phyloP scores from a whole-genome alignment of 176 grass and related monocot species.

The Bonia amplexicaulis region DNA sequence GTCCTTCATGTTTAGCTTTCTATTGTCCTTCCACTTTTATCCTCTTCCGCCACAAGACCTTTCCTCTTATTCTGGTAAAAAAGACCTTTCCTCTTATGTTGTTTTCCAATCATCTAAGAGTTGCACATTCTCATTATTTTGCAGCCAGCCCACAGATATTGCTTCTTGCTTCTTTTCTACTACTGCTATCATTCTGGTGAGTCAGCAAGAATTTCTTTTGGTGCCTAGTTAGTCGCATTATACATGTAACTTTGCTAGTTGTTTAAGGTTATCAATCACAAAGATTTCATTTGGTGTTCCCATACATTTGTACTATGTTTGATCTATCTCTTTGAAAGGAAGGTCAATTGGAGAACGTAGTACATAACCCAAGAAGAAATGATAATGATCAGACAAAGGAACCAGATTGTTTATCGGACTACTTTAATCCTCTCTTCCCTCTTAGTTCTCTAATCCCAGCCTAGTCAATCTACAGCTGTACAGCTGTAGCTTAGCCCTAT shows the following conservation, averaged over 20 bases:
- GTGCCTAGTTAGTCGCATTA: slow-evolving; percentile 1
- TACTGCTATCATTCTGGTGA: slow-evolving; percentile 89
- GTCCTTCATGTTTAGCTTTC: slow-evolving; percentile 34
- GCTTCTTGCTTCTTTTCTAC: slow-evolving; percentile 82
- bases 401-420: neutral
- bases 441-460: neutral
- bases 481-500: neutral
- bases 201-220: slow-evolving; percentile 16
- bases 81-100: slow-evolving; percentile 7
- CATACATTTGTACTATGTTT: neutral
- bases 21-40: slow-evolving; percentile 24
- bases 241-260: slow-evolving; percentile 6
- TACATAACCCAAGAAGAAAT: neutral
- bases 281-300: neutral
- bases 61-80: neutral
- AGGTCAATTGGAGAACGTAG: neutral
- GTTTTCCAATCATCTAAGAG: slow-evolving; percentile 29
- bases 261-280: neutral
- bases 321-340: neutral
- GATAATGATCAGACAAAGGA: neutral
- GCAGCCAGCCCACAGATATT: slow-evolving; percentile 90
- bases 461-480: neutral
- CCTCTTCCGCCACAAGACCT: neutral
- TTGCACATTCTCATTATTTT: slow-evolving; percentile 35
- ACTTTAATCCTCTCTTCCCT: neutral